Percentiles rank a stretch among this genome's conserved stretches.
Conservation (phyloP, 345 rosid genomes). For the Dimocarpus longan region DNA sequence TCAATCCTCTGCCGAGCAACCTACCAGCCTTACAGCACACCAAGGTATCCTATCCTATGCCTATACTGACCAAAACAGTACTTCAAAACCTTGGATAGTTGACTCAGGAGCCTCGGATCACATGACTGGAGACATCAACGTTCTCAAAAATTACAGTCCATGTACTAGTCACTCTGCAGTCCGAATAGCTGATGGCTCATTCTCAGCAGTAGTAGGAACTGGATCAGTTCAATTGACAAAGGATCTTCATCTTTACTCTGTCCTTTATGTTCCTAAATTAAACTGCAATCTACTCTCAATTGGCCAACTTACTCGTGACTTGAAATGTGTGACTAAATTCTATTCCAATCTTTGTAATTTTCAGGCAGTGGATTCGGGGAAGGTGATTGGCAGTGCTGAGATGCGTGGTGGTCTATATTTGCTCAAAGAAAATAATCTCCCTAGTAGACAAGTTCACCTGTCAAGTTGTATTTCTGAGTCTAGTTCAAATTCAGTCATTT, state of each 20-base stretch:
- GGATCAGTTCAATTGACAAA: not conserved
- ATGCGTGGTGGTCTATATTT: too few relatives aligned
- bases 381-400: constrained; percentile 10
- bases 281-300: not conserved
- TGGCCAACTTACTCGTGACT: not conserved
- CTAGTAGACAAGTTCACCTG: too few relatives aligned
- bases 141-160: not conserved
- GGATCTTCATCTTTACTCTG: not conserved
- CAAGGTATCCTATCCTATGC: too few relatives aligned
- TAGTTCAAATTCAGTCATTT: too few relatives aligned
- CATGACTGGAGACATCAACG: not conserved
- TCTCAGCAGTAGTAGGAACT: too few relatives aligned
- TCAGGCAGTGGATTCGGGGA: not conserved
- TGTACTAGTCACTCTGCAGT: too few relatives aligned
- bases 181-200: too few relatives aligned
- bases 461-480: too few relatives aligned
- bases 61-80: too few relatives aligned
- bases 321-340: not conserved
- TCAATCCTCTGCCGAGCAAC: too few relatives aligned
- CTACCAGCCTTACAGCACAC: too few relatives aligned
- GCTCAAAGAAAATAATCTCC: not conserved
- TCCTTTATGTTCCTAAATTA: not conserved
- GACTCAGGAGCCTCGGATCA: constrained; percentile 1
- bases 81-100: not conserved
- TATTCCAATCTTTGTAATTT: not conserved